Base-by-base conservation (phyloP, 2,329 filamentous ascomycete genomes). In the Aspergillus neotritici region DNA sequence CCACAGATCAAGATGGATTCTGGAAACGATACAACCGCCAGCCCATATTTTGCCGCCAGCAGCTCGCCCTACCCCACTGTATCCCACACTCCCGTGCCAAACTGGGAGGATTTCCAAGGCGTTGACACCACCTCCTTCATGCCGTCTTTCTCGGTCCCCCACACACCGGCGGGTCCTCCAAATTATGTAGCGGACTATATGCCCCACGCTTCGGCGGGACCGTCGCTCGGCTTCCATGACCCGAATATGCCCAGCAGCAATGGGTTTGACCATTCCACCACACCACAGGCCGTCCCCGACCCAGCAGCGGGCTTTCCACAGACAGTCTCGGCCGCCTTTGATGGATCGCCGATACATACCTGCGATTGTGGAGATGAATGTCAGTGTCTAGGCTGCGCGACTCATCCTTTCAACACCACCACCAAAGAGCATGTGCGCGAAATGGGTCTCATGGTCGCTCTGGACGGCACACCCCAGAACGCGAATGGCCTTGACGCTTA, bases 381-480 rank as follows among this genome's bases (percentile, higher is more conserved):
- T 43, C 63, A 72, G 48, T 74, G 71, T 49, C 49, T 73, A 25
- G 70, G 67, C 12, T 74, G 71, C 53, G 64, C 66, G 12, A 58
- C 64, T 31, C 71, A 74, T 51, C 71, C 71, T 3, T 73, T 66
- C 49, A 74, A 74, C 47, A 62, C 62, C 21, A 68, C 68, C 9
- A 73, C 70, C 2, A 58, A 64, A 40, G 63, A 70, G 37, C 66
- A 69, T 47, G 66, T 73, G 31, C 67, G 69, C 49, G 66, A 70
- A 51, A 71, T 73, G 66, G 68, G 69, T 34, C 59, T 61, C 31
- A 58, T 71, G 48, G 65, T 72, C 51, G 58, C 63, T 3, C 51
- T 63, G 8, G 57, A 61, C 29, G 60, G 62, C 9, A 59, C 58
- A 12, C 54, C 62, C 7, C 49, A 54, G 43, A 50, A 38, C 9